Evolutionary conservation across 192 early-diverging fungal genomes (phyloP).

Genomic region (Mortierella alpina): DNA sequence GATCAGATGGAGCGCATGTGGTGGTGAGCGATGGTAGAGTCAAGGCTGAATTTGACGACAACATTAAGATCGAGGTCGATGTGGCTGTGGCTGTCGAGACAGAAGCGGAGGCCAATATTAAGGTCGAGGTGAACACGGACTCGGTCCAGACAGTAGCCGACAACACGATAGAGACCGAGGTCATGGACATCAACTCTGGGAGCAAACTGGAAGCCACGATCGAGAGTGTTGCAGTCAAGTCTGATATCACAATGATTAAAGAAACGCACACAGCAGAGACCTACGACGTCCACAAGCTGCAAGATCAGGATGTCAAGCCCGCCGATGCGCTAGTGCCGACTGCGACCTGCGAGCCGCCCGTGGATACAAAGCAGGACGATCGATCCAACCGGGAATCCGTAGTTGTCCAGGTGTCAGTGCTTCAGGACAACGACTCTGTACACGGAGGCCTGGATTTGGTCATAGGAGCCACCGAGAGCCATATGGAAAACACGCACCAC

Average conservation of each 20-base stretch:
- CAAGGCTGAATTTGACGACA: slow-evolving; percentile 18
- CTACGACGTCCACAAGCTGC: no score
- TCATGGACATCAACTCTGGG: neutral
- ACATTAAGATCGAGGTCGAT: slow-evolving; percentile 16
- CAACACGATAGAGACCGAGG: neutral
- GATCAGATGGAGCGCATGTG: neutral
- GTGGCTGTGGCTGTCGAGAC: neutral
- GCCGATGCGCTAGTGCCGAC: no score
- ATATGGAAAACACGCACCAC: neutral
- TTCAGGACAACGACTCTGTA: no score
- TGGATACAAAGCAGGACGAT: no score
- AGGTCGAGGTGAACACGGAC: neutral
- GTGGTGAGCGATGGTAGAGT: neutral
- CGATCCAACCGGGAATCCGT: no score
- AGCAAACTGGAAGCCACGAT: no score
- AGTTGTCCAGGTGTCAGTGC: no score
- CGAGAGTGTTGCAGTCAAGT: neutral
- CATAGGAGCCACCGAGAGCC: neutral
- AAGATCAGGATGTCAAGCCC: no score
- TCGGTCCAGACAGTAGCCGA: neutral
- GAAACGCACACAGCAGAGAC: neutral
- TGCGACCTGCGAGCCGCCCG: no score
- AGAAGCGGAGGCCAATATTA: neutral
- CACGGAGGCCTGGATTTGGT: neutral
- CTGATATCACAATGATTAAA: neutral